These are phyloP conservation scores for Colletotrichum tamarilloi DNA, from an alignment of 2,329 filamentous ascomycete species.

Conservation along the genomic window DNA sequence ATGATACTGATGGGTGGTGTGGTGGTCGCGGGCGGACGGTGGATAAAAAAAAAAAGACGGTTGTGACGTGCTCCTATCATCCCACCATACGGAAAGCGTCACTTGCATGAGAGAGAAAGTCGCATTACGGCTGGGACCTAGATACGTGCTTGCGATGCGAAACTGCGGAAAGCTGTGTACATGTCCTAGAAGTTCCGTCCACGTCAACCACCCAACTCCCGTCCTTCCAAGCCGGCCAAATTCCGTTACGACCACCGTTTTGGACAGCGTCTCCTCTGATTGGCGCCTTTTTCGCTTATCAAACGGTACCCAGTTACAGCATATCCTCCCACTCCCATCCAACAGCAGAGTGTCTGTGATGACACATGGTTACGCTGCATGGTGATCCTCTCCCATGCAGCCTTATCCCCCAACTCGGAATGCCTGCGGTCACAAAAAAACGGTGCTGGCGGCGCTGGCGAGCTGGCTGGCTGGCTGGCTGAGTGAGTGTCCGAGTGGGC, in stretches of 20 bases:
- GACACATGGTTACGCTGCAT: constrained; percentile 29
- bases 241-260: not conserved
- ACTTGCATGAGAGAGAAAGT: too few relatives aligned
- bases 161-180: not conserved
- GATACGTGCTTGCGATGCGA: not conserved
- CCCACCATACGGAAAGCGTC: too few relatives aligned
- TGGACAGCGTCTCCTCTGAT: not conserved
- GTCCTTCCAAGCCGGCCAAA: not conserved
- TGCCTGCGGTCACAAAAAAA: not conserved
- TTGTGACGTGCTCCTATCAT: too few relatives aligned
- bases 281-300: not conserved
- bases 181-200: constrained; percentile 18
- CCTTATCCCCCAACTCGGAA: constrained; percentile 28
- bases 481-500: not conserved
- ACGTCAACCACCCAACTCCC: not conserved
- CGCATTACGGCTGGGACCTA: not conserved
- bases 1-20: not conserved
- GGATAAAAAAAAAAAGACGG: not conserved
- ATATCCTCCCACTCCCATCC: not conserved
- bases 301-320: not conserved
- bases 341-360: constrained; percentile 17
- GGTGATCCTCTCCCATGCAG: constrained; percentile 31
- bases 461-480: not conserved
- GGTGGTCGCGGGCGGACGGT: not conserved
- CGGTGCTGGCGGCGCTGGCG: not conserved